A percentile compares a stretch with the other conserved stretches of the same genome.
phyloP scores from a whole-genome alignment of 2,329 filamentous ascomycete species.

The Fusarium gaditjirri region DNA sequence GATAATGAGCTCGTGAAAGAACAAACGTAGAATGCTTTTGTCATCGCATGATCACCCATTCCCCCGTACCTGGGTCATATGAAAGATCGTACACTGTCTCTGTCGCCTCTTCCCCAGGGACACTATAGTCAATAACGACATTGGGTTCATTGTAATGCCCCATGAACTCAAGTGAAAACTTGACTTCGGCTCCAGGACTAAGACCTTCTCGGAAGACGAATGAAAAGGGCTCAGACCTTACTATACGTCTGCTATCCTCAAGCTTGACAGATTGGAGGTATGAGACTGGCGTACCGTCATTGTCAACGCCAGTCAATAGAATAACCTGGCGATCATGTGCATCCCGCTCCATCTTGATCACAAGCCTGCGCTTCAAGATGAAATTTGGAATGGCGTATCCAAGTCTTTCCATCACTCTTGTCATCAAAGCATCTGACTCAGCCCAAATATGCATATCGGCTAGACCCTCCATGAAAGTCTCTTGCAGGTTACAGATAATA shows the following conservation, averaged over 20 bases:
- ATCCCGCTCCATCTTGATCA: slow-evolving; percentile 42
- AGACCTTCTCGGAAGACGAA: slow-evolving; percentile 49
- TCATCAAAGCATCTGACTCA: slow-evolving; percentile 54
- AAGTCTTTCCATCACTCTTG: slow-evolving; percentile 53
- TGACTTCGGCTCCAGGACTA: slow-evolving; percentile 41
- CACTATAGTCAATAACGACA: slow-evolving; percentile 30
- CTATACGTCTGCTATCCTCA: slow-evolving; percentile 49
- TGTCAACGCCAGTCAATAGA: slow-evolving; percentile 50
- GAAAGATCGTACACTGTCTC: slow-evolving; percentile 14
- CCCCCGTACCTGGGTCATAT: slow-evolving; percentile 19
- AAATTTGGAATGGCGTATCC: slow-evolving; percentile 51
- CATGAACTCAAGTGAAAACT: slow-evolving; percentile 59
- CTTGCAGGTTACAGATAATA: slow-evolving; percentile 59
- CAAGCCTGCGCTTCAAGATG: slow-evolving; percentile 49
- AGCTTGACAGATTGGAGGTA: slow-evolving; percentile 56
- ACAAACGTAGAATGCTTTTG: rapidly evolving
- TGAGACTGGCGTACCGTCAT: slow-evolving; percentile 54
- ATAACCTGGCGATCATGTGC: slow-evolving; percentile 43
- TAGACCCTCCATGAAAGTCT: slow-evolving; percentile 53
- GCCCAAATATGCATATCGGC: slow-evolving; percentile 50
- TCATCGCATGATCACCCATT: slow-evolving; percentile 14
- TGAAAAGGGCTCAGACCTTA: slow-evolving; percentile 51
- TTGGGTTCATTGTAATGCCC: slow-evolving; percentile 58
- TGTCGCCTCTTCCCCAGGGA: rapidly evolving
- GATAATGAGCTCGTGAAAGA: not conserved